Conservation (phyloP, 257 asterid genomes). For the Ballota nigra region DNA sequence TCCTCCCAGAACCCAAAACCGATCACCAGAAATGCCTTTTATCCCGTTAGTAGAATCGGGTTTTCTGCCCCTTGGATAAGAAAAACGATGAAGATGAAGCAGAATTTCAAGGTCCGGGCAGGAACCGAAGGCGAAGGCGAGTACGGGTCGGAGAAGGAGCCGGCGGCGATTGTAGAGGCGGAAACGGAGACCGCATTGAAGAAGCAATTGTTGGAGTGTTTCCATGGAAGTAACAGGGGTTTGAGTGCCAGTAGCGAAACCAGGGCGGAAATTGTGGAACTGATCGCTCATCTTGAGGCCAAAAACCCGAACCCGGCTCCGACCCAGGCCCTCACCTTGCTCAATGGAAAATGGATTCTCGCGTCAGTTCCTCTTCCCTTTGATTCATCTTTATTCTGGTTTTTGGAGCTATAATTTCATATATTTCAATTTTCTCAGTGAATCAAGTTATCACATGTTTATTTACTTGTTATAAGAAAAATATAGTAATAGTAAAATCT, state of each 20-base stretch:
- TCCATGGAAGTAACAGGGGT: constrained; percentile 71
- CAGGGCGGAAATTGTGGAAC: constrained; percentile 75
- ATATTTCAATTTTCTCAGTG: background rate
- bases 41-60: constrained; percentile 20
- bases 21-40: background rate
- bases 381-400: too few relatives aligned
- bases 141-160: constrained; percentile 42
- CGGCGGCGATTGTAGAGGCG: constrained; percentile 37
- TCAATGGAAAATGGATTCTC: constrained; percentile 89
- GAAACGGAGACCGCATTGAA: constrained; percentile 48
- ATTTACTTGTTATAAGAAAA: background rate
- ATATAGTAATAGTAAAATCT: too few relatives aligned
- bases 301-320: constrained; percentile 79
- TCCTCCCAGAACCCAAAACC: constrained; percentile 5
- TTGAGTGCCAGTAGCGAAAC: constrained; percentile 72
- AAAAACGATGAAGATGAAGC: constrained; percentile 23
- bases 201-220: constrained; percentile 56
- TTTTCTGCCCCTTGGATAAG: constrained; percentile 1
- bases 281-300: constrained; percentile 65
- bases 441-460: too few relatives aligned
- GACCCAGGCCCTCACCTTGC: constrained; percentile 63
- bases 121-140: constrained; percentile 41
- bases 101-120: constrained; percentile 32
- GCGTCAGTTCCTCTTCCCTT: constrained; percentile 38
- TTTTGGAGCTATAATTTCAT: too few relatives aligned